phyloP scores from a whole-genome alignment of 2,329 filamentous ascomycete genomes.

The Juglanconis sp. region DNA sequence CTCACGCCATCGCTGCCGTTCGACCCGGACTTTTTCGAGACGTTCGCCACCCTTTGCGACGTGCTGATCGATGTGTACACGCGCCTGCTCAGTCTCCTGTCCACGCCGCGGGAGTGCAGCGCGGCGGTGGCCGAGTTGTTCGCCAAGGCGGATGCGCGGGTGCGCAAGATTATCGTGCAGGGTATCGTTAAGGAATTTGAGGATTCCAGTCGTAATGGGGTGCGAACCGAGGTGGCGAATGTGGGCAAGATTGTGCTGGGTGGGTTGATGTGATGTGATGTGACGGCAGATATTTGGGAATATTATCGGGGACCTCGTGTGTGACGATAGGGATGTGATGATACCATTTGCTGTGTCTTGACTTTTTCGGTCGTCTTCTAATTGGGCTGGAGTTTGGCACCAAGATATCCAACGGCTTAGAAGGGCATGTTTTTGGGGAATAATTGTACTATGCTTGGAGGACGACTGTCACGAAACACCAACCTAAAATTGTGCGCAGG shows the following conservation, averaged over 20 bases:
- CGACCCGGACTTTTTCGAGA: conserved; percentile 95
- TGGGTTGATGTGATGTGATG: conserved; percentile 63
- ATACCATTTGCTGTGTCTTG: conserved; percentile 14
- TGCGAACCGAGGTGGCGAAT: conserved; percentile 78
- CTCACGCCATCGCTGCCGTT: conserved; percentile 92
- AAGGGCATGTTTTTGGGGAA: not conserved
- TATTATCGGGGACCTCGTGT: not conserved
- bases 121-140: conserved; percentile 78
- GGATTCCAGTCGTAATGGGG: conserved; percentile 71
- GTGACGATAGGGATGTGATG: conserved; percentile 7
- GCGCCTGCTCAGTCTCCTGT: conserved; percentile 70
- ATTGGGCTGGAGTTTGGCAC: conserved; percentile 8
- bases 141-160: conserved; percentile 78
- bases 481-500: no score
- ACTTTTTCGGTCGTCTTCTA: not conserved
- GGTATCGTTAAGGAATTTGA: conserved; percentile 91
- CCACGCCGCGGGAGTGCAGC: conserved; percentile 70
- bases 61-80: conserved; percentile 91
- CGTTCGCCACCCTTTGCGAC: conserved; percentile 92
- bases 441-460: no score
- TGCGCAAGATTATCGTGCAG: conserved; percentile 85
- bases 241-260: conserved; percentile 87
- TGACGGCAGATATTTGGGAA: not conserved
- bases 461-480: no score
- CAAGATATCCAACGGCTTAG: conserved; percentile 13